phyloP scores from a whole-genome alignment of 2,329 filamentous ascomycete species.

The Leptographium wingfieldii region DNA sequence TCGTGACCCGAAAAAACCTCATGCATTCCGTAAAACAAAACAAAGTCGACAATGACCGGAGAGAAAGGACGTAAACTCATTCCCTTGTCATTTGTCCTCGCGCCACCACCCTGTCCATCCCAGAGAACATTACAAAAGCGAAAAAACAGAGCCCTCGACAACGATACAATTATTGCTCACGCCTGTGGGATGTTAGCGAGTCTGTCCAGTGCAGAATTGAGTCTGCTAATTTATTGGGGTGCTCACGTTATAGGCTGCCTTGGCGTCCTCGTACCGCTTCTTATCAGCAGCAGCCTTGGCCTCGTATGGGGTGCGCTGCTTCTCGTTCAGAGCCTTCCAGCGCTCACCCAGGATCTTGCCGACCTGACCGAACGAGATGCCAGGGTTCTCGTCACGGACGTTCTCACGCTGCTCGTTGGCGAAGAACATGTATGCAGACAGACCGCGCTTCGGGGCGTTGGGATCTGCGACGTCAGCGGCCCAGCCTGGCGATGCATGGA shows the following conservation, averaged over 20 bases:
- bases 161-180: constrained; percentile 1
- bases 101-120: constrained; percentile 11
- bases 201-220: not conserved
- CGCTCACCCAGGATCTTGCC: constrained; percentile 96
- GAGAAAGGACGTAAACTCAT: constrained; percentile 10
- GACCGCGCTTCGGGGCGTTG: constrained; percentile 97
- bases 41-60: constrained; percentile 10
- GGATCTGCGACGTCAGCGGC: constrained; percentile 47
- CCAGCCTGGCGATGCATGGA: not conserved
- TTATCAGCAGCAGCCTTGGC: constrained; percentile 94
- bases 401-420: constrained; percentile 98
- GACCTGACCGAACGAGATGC: constrained; percentile 94
- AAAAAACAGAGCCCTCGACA: not conserved
- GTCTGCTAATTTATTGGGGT: too few relatives aligned
- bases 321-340: constrained; percentile 94
- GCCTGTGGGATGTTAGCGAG: not conserved
- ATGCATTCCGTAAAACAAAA: constrained; percentile 14
- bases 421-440: constrained; percentile 99
- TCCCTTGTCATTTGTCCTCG: constrained; percentile 12
- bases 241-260: constrained; percentile 81
- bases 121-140: constrained; percentile 8
- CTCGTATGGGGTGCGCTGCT: constrained; percentile 89
- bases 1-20: constrained; percentile 11
- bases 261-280: constrained; percentile 99
- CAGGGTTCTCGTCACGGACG: constrained; percentile 95